Base-by-base conservation (phyloP, 2,329 filamentous ascomycete species). In the Arthrobotrys sinensis region DNA sequence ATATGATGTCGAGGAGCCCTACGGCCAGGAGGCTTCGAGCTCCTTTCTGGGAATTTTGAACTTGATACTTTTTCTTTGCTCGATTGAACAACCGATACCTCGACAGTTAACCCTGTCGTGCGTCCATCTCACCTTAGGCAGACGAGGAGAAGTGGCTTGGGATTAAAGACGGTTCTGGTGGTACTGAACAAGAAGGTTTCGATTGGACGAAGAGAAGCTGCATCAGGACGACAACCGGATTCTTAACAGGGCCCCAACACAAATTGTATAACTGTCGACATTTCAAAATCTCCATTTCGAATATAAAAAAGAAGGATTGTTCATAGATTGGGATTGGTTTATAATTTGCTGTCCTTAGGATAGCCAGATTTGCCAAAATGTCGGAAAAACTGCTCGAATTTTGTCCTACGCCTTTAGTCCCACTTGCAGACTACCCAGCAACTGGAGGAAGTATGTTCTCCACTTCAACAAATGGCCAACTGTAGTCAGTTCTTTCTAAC, bases 331-430 rank as follows among this genome's bases (percentile, higher is more conserved):
- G 21, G 40, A 48, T 53, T 16, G 14, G 53, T 46, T 65, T 63
- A 24, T 34, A 16, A 21, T 75, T 36, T 19, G 72, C 52, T 60
- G 50, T 66, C 60, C 46, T 43, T 43, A 14, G 32, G 55, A 77
- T 77, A 77, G 50, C 55, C 19, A 14, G 32, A 45, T 43, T 52
- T 43, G 28, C 21, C 28, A 65, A 52, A 40, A 71, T 70, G 55
- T 77, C 73, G 40, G 36, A 53, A 3, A 70, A 53, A 46, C 5
- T 68, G 28, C 50, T 77, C 11, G 50, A 77, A 50, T 71, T 71
- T 43, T 96, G 93, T 84, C 88, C 89, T 14, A 80, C 87, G 64
- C 93, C 93, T 4, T 95, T 96, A 82, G 87, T 91, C 79, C 89
- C 92, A 83, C 87, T 88, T 75, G 84, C 85, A 34, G 84, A 88